A percentile compares a stretch with the other conserved stretches of the same genome.
These are phyloP conservation scores for Tetraselmis chui DNA, from an alignment of 139 green algal genomes.

Conservation along the genomic window DNA sequence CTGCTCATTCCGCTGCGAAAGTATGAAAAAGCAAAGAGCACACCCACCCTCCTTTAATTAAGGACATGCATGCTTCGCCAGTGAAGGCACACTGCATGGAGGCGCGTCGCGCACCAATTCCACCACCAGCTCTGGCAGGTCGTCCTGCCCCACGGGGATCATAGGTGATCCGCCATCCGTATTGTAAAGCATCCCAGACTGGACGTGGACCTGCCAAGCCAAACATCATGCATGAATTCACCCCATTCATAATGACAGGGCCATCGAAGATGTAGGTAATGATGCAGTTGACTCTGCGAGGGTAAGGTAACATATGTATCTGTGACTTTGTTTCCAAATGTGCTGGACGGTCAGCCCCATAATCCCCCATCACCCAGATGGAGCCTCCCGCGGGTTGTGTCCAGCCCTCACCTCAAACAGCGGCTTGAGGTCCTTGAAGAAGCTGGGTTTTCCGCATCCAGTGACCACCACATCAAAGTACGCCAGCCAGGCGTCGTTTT, in stretches of 20 bases:
- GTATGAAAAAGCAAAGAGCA: no score
- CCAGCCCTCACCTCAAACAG: constrained; percentile 80
- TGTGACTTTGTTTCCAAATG: no score
- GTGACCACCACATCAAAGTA: constrained; percentile 87
- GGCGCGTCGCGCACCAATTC: not conserved
- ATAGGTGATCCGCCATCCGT: constrained; percentile 82
- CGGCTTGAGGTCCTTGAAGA: constrained; percentile 57
- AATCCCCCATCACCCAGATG: no score
- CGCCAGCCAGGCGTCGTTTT: constrained; percentile 65
- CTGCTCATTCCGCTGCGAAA: not conserved
- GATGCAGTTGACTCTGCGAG: no score
- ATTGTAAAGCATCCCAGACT: constrained; percentile 62
- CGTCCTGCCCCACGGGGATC: constrained; percentile 67
- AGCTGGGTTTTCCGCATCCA: constrained; percentile 72
- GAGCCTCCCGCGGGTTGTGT: constrained; percentile 71
- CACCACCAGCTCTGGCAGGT: constrained; percentile 36
- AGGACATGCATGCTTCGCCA: no score
- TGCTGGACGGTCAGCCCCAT: no score
- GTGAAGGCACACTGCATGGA: no score
- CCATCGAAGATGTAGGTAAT: no score
- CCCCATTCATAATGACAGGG: no score
- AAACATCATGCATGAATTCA: no score
- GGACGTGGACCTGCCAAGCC: not conserved
- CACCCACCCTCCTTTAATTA: no score
- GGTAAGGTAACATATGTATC: no score